Evolutionary conservation across 75 land plant species (phyloP).

Genomic region (Cunninghamia lanceolata): DNA sequence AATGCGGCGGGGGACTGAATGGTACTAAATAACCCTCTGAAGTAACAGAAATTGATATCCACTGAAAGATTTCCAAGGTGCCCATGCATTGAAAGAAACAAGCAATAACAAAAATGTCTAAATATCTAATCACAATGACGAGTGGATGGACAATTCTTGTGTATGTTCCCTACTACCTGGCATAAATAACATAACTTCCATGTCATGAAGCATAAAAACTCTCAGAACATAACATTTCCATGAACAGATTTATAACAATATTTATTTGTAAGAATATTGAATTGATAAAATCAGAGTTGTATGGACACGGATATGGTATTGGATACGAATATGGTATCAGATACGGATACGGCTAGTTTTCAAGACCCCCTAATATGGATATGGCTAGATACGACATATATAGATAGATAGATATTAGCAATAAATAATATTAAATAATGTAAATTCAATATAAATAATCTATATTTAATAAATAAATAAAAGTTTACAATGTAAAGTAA

Average conservation of each 20-base stretch:
- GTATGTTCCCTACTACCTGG: background rate
- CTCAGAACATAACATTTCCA: too few species aligned
- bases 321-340: too few species aligned
- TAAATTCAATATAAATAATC: too few species aligned
- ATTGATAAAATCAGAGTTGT: too few species aligned
- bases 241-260: background rate
- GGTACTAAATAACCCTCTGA: background rate
- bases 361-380: too few species aligned
- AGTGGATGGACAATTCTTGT: background rate
- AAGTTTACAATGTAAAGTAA: too few species aligned
- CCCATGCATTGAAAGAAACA: background rate
- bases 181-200: background rate
- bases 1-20: background rate
- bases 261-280: background rate
- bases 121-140: background rate
- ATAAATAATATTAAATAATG: too few species aligned
- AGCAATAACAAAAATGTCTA: background rate
- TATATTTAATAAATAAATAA: too few species aligned
- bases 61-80: background rate
- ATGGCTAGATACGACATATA: too few species aligned
- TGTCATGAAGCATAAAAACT: background rate
- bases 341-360: too few species aligned
- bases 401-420: too few species aligned
- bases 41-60: background rate
- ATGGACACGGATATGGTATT: too few species aligned